Conservation (phyloP, 2,329 filamentous ascomycete genomes). For the Aureobasidium vineae region DNA sequence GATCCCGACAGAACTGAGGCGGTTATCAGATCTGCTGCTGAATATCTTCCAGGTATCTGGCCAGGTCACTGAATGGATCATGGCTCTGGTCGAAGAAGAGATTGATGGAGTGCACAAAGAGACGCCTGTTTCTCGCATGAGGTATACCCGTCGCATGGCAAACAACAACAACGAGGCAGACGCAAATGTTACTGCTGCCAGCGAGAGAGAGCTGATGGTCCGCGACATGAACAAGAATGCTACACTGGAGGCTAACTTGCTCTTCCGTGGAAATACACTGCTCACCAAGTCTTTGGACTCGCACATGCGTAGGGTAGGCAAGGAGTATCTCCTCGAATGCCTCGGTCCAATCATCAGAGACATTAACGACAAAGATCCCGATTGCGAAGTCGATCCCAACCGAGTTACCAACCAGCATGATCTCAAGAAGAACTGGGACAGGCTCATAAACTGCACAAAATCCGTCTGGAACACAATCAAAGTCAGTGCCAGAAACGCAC, state of each 20-base stretch:
- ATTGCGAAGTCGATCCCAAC: constrained; percentile 94
- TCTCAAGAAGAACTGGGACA: constrained; percentile 77
- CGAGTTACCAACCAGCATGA: constrained; percentile 67
- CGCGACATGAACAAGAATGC: constrained; percentile 76
- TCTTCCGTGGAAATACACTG: constrained; percentile 93
- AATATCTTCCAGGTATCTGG: constrained; percentile 96
- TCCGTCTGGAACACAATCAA: constrained; percentile 84
- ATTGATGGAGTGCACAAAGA: constrained; percentile 91
- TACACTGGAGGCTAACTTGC: constrained; percentile 84
- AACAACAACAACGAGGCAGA: constrained; percentile 63
- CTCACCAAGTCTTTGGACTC: constrained; percentile 91
- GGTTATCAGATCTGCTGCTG: constrained; percentile 79
- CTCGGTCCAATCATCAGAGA: constrained; percentile 81
- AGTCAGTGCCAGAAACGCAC: constrained; percentile 70
- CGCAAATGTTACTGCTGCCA: constrained; percentile 32
- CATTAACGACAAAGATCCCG: constrained; percentile 85
- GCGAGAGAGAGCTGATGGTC: constrained; percentile 68
- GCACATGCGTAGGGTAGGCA: constrained; percentile 91
- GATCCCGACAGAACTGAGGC: constrained; percentile 72
- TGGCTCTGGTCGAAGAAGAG: constrained; percentile 90
- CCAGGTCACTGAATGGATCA: constrained; percentile 82
- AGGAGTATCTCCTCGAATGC: constrained; percentile 86
- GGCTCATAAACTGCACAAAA: constrained; percentile 71
- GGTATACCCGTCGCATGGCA: constrained; percentile 68
- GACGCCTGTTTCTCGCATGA: constrained; percentile 62